phyloP scores from a whole-genome alignment of 805 yeast species.

The Martiniozyma abietophila region DNA sequence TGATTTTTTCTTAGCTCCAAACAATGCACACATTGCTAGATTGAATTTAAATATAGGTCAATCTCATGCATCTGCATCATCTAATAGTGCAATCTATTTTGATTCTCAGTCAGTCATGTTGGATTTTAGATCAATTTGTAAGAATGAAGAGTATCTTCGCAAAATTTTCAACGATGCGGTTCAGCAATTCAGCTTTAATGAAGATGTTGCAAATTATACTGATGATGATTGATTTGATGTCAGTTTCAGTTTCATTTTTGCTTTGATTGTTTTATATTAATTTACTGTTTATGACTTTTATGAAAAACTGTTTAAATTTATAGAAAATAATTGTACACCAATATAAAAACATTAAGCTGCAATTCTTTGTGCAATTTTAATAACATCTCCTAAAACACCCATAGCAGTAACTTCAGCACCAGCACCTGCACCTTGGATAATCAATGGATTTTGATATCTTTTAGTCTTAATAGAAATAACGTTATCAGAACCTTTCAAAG shows the following conservation, averaged over 20 bases:
- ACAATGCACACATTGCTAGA: conserved; percentile 72
- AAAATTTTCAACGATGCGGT: conserved; percentile 53
- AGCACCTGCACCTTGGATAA: conserved; percentile 96
- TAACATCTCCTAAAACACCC: conserved; percentile 90
- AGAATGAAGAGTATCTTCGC: conserved; percentile 37
- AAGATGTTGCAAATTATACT: conserved; percentile 13
- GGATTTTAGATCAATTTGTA: conserved; percentile 55
- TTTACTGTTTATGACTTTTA: too few species aligned
- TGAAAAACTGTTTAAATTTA: not conserved
- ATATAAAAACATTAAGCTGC: conserved; percentile 28
- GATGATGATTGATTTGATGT: not conserved
- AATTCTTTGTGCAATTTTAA: conserved; percentile 85
- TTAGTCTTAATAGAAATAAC: conserved; percentile 86
- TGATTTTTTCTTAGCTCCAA: conserved; percentile 74
- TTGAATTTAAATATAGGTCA: conserved; percentile 39
- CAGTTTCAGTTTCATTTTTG: too few species aligned
- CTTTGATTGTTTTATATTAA: too few species aligned
- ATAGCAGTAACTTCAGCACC: conserved; percentile 61
- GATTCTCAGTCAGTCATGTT: conserved; percentile 72
- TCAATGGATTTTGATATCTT: conserved; percentile 87
- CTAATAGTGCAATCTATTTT: conserved; percentile 27
- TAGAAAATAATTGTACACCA: not conserved
- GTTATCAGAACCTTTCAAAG: conserved; percentile 92
- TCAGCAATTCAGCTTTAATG: conserved; percentile 32
- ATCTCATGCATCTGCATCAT: conserved; percentile 16